These are phyloP conservation scores for Centrapalus pauciflorus DNA, from an alignment of 129 eudicot species.

Conservation along the genomic window DNA sequence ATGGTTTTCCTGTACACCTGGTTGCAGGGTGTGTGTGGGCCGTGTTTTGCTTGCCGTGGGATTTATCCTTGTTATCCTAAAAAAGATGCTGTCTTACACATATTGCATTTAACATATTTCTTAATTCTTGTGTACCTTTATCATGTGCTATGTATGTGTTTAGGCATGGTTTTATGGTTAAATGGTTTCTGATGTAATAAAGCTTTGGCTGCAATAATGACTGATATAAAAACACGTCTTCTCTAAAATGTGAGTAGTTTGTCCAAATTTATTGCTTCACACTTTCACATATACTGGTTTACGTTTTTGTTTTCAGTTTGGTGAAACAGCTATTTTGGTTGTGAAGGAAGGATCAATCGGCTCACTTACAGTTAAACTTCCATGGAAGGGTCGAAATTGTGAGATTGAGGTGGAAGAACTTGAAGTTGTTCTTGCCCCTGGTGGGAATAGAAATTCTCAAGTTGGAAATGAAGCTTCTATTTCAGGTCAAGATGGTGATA, in stretches of 20 bases:
- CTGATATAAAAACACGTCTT: not conserved
- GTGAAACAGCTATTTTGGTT: constrained; percentile 45
- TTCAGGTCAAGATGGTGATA: constrained; percentile 30
- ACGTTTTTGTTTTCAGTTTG: constrained; percentile 46
- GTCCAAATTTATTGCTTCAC: not conserved
- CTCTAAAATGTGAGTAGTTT: not conserved
- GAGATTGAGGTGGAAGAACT: constrained; percentile 81
- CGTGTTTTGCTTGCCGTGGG: too few species aligned
- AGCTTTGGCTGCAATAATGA: not conserved
- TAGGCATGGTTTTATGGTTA: not conserved
- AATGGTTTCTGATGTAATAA: not conserved
- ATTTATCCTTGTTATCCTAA: too few species aligned
- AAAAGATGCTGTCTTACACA: not conserved
- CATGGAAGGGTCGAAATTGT: constrained; percentile 78
- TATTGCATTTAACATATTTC: not conserved
- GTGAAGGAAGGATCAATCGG: constrained; percentile 86
- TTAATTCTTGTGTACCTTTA: too few species aligned
- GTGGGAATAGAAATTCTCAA: constrained; percentile 13
- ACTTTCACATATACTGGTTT: not conserved
- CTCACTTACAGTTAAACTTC: constrained; percentile 56
- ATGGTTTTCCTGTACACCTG: too few species aligned
- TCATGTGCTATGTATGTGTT: not conserved
- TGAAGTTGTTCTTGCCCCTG: constrained; percentile 70
- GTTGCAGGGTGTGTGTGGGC: too few species aligned
- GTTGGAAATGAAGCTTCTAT: constrained; percentile 28